Conservation (phyloP, 2,329 filamentous ascomycete species). For the Monosporascus sp. region DNA sequence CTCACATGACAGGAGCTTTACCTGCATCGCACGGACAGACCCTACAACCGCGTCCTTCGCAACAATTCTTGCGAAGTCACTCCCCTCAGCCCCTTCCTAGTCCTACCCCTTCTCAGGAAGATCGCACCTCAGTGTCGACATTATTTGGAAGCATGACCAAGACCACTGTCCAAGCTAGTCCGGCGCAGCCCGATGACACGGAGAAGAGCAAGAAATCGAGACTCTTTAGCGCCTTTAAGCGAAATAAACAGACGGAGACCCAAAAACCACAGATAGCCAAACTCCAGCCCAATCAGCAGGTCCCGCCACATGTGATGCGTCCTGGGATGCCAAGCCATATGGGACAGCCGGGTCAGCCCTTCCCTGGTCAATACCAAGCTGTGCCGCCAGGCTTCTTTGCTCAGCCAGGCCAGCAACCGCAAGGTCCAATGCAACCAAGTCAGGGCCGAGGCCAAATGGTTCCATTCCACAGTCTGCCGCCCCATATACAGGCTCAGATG, state of each 20-base stretch:
- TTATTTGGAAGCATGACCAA: conserved; percentile 20
- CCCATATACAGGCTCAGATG: neutral
- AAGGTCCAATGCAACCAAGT: conserved; percentile 7
- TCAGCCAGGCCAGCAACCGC: conserved; percentile 3
- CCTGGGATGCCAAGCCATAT: neutral
- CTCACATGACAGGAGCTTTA: conserved; percentile 2
- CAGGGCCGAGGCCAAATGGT: conserved; percentile 11
- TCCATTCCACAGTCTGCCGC: neutral
- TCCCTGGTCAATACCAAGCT: neutral
- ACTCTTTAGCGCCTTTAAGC: conserved; percentile 24
- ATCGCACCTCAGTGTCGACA: neutral
- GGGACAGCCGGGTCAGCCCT: neutral
- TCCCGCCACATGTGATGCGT: conserved; percentile 5
- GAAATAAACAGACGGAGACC: conserved; percentile 17
- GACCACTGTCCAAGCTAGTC: conserved; percentile 10
- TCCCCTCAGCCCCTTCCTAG: conserved; percentile 12
- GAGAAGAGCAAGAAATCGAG: conserved; percentile 25
- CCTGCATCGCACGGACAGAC: neutral
- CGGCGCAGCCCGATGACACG: conserved; percentile 10
- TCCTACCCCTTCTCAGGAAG: conserved; percentile 14
- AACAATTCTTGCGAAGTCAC: conserved; percentile 3
- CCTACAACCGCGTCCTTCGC: neutral
- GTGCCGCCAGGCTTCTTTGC: neutral
- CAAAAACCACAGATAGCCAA: conserved; percentile 1
- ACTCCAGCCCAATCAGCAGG: conserved; percentile 8